phyloP scores from a whole-genome alignment of 1,284 basidiomycete genomes.

The Rhodotorula sp. region DNA sequence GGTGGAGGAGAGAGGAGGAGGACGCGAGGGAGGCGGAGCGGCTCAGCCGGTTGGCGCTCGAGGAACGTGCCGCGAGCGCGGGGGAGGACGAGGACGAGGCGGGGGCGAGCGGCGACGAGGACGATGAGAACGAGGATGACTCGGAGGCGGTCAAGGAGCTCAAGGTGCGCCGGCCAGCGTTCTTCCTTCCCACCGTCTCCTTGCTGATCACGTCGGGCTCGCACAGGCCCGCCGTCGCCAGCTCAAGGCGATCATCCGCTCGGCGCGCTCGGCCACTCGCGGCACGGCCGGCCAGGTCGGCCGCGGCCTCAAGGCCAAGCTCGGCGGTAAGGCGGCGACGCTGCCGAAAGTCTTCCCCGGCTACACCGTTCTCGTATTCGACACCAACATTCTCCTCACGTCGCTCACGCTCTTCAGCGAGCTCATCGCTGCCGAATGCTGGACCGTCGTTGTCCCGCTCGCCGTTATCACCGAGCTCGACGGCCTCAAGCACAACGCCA shows the following conservation, averaged over 20 bases:
- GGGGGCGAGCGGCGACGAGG: conserved; percentile 47
- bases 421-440: conserved; percentile 75
- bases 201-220: conserved; percentile 3
- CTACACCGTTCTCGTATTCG: conserved; percentile 86
- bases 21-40: conserved; percentile 49
- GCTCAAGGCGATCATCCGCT: conserved; percentile 51
- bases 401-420: conserved; percentile 70
- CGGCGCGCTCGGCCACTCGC: conserved; percentile 28
- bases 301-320: conserved; percentile 28
- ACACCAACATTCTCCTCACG: conserved; percentile 90
- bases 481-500: conserved; percentile 71
- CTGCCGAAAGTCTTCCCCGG: conserved; percentile 70
- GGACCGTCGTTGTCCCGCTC: conserved; percentile 88
- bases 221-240: conserved; percentile 51
- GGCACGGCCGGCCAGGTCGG: conserved; percentile 44
- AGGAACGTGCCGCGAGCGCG: conserved; percentile 29
- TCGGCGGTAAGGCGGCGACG: conserved; percentile 49
- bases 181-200: too few species aligned
- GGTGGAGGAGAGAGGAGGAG: conserved; percentile 71
- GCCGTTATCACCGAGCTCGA: conserved; percentile 91
- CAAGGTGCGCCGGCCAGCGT: conserved; percentile 32
- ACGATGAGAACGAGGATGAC: conserved; percentile 48
- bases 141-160: conserved; percentile 33
- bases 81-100: conserved; percentile 46
- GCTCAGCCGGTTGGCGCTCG: conserved; percentile 38